phyloP scores from a whole-genome alignment of 257 asterid species.

The Solanum appendiculatum region DNA sequence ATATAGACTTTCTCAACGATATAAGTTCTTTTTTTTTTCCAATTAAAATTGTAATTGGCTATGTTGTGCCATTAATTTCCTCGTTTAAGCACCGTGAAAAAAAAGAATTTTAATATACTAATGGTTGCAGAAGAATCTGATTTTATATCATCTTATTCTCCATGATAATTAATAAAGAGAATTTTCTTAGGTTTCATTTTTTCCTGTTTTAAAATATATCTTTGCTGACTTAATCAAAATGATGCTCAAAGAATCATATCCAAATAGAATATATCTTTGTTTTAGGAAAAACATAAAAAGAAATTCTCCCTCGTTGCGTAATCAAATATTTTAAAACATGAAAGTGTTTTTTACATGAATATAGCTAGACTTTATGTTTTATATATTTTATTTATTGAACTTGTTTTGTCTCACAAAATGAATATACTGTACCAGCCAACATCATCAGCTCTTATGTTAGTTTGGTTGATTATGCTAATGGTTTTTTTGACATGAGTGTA shows the following conservation, averaged over 20 bases:
- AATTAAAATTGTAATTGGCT: neutral
- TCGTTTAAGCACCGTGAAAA: neutral
- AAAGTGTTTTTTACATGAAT: too few species aligned
- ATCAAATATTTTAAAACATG: neutral
- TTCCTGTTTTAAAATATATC: neutral
- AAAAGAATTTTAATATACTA: neutral
- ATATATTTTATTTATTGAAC: neutral
- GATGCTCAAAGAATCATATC: neutral
- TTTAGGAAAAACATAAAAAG: neutral
- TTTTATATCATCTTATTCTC: neutral
- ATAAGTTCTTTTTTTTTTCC: neutral
- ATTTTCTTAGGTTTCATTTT: neutral
- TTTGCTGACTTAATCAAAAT: neutral
- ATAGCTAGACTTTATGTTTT: neutral
- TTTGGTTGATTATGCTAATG: too few species aligned
- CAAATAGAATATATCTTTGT: neutral
- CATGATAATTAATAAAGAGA: too few species aligned
- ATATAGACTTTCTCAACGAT: neutral
- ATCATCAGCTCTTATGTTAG: too few species aligned
- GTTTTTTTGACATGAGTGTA: too few species aligned
- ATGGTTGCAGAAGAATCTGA: neutral
- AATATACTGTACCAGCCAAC: too few species aligned
- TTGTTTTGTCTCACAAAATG: neutral
- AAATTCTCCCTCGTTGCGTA: neutral
- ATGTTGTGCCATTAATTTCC: neutral